phyloP scores from a whole-genome alignment of 495 filamentous ascomycete genomes.

The Lepraria neglecta region DNA sequence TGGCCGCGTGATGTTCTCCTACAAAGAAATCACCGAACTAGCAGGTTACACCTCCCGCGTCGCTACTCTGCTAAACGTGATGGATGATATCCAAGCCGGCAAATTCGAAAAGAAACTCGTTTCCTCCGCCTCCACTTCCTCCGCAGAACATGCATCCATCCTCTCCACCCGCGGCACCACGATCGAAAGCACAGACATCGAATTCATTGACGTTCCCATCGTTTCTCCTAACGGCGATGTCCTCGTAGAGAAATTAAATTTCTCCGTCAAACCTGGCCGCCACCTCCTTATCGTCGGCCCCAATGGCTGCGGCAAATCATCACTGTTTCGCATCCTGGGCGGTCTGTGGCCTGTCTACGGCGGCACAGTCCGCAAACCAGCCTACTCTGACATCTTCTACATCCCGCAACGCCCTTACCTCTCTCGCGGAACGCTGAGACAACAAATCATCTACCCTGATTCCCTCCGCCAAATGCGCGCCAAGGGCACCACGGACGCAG shows the following conservation, averaged over 20 bases:
- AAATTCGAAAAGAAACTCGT: conserved; percentile 94
- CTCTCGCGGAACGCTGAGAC: conserved; percentile 76
- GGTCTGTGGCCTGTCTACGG: conserved; percentile 99
- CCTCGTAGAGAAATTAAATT: conserved; percentile 73
- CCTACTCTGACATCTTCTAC: conserved; percentile 90
- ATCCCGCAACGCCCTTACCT: conserved; percentile 95
- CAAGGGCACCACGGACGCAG: conserved; percentile 75
- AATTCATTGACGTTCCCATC: conserved; percentile 89
- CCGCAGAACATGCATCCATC: conserved; percentile 68
- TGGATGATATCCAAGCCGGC: conserved; percentile 84
- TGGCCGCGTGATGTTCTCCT: conserved; percentile 94
- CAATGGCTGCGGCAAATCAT: conserved; percentile 95
- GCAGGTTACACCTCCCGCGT: conserved; percentile 92
- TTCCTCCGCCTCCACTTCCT: conserved; percentile 72
- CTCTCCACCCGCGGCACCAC: conserved; percentile 72
- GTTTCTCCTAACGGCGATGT: conserved; percentile 95
- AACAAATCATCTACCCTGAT: conserved; percentile 96
- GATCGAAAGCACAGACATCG: conserved; percentile 71
- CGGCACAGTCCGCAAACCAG: conserved; percentile 82
- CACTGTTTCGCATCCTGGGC: conserved; percentile 89
- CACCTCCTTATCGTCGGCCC: conserved; percentile 94
- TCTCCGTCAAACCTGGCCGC: conserved; percentile 75
- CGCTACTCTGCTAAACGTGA: conserved; percentile 79
- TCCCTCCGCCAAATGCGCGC: conserved; percentile 76
- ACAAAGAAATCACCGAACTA: conserved; percentile 93